Conservation (phyloP, 2,329 filamentous ascomycete species). For the Fusarium armeniacum region DNA sequence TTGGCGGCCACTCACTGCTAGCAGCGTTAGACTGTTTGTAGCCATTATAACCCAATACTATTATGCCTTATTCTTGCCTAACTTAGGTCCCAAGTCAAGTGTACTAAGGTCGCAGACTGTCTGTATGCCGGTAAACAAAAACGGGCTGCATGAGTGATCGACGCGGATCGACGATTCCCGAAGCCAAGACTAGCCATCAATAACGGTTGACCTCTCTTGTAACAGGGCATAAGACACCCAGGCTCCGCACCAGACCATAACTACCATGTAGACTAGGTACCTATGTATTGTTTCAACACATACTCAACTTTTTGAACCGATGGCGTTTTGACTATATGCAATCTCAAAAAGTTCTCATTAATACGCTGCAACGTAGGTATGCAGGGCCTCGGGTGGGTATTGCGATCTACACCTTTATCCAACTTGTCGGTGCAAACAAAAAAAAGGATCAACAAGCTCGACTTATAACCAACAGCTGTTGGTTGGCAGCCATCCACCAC, state of each 20-base stretch:
- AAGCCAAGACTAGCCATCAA: constrained; percentile 24
- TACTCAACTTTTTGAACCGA: background rate
- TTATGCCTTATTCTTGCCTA: constrained; percentile 5
- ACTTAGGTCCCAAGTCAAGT: background rate
- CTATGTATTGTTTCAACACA: background rate
- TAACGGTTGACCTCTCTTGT: constrained; percentile 25
- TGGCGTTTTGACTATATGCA: background rate
- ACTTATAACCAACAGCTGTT: constrained; percentile 11
- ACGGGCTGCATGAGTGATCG: constrained; percentile 38
- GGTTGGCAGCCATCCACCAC: background rate
- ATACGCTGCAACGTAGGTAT: background rate
- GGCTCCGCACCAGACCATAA: background rate
- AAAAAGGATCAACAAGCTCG: background rate
- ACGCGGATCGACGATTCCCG: constrained; percentile 44
- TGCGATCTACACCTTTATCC: constrained; percentile 24
- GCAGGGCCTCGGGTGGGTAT: constrained; percentile 11
- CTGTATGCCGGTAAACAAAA: constrained; percentile 15
- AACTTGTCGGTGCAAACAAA: constrained; percentile 17
- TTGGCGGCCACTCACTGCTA: background rate
- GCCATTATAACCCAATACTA: background rate
- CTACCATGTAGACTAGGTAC: too few relatives aligned
- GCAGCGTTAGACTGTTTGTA: background rate
- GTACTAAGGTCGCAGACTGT: background rate
- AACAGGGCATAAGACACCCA: constrained; percentile 6
- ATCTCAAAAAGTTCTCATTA: background rate